Base-by-base conservation (phyloP, 768 basidiomycete genomes). In the Coprinopsis marcescibilis region DNA sequence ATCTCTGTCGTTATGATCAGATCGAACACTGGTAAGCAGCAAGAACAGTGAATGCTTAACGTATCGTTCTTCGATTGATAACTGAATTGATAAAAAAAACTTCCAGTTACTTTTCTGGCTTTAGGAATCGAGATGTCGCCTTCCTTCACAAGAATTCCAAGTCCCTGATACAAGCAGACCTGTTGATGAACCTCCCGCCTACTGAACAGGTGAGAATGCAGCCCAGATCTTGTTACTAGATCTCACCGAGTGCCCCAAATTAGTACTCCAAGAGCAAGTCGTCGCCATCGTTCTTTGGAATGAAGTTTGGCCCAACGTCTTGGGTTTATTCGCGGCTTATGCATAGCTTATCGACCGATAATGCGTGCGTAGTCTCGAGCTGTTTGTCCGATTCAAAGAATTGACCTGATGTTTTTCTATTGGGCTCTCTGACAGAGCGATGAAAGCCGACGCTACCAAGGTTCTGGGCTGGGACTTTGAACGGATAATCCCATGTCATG, bases 101-200 rank as follows among this genome's bases (percentile, higher is more conserved):
- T 11, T 23, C 39, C 48, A 83, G 82, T 54, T 86, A 84, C 57
- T 87, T 88, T 59, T 69, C 81, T 8, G 83, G 83, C 1, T 76
- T 79, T 57, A 68, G 65, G 50, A 89, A 88, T 59, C 85, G 87
- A 58, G 91, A 94, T 44, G 78, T 93, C 12, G 87, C 89, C 0
- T 91, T 89, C 64, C 76, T 85, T 49, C 91, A 95, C 57, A 64
- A 68, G 11, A 68, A 76, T 0, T 84, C 81, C 12, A 85, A 80
- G 60, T 78, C 83, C 0, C 66, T 94, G 36, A 75, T 94, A 37
- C 72, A 85, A 60, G 92, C 88, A 2, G 92, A 96, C 61, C 67
- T 94, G 35, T 61, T 94, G 2, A 78, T 90, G 68, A 93, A 93
- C 65, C 68, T 94, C 11, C 89, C 90, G 1, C 68, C 78, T 3